Percentiles rank a stretch among this genome's conserved stretches.
These are phyloP conservation scores for Boletus subparvulus DNA, from an alignment of 768 basidiomycete species.

Conservation along the genomic window DNA sequence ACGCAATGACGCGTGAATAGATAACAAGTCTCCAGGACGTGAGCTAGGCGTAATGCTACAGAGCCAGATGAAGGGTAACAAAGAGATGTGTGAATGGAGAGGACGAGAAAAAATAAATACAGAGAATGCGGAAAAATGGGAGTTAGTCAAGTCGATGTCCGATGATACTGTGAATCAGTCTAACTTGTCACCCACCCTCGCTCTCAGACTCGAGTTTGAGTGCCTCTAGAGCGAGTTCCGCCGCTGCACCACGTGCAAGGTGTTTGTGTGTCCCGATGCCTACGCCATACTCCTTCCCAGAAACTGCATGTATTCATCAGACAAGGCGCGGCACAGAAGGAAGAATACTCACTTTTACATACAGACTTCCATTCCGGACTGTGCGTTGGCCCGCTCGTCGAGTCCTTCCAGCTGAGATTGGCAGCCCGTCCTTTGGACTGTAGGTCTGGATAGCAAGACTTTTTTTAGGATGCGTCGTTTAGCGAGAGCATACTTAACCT, in stretches of 20 bases:
- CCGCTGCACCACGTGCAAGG: conserved; percentile 46
- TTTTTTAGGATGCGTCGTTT: neutral
- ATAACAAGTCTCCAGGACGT: conserved; percentile 9
- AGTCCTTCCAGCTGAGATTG: conserved; percentile 57
- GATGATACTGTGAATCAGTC: neutral
- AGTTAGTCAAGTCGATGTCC: neutral
- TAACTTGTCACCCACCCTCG: conserved; percentile 13
- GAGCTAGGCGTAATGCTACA: conserved; percentile 10
- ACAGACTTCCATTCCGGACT: conserved; percentile 52
- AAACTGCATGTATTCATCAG: conserved; percentile 40
- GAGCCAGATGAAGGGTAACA: neutral
- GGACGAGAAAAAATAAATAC: conserved; percentile 9
- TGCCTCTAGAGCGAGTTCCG: conserved; percentile 33
- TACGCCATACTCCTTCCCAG: conserved; percentile 46
- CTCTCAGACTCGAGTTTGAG: conserved; percentile 30
- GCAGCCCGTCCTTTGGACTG: conserved; percentile 44
- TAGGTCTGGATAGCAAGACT: conserved; percentile 43
- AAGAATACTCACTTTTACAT: conserved; percentile 52
- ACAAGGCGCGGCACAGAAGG: conserved; percentile 2
- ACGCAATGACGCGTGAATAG: conserved; percentile 6
- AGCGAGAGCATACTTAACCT: conserved; percentile 10
- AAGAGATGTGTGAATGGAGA: neutral
- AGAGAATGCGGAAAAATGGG: neutral
- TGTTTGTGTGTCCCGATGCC: conserved; percentile 54
- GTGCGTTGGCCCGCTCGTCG: conserved; percentile 42